Conservation (phyloP, 345 rosid genomes). For the Pseudoturritis turrita region DNA sequence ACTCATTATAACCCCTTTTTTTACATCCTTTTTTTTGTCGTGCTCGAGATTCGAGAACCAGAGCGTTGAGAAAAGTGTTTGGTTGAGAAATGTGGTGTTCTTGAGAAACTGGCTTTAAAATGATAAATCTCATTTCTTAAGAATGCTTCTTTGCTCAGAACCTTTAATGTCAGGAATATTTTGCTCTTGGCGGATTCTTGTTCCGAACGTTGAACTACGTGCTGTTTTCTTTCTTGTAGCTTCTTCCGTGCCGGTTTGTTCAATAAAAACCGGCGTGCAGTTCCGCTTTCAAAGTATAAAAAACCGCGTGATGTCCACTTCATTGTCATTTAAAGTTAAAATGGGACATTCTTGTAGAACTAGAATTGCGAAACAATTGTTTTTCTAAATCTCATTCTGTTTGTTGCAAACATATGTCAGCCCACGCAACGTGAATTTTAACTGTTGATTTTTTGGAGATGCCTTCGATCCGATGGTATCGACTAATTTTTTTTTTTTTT, state of each 20-base stretch:
- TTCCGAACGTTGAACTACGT: background rate
- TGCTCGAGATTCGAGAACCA: background rate
- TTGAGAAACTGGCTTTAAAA: slow-evolving; percentile 7
- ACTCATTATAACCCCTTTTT: background rate
- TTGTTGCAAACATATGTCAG: too few species aligned
- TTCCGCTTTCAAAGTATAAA: background rate
- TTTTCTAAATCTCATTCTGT: too few species aligned
- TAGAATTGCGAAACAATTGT: background rate
- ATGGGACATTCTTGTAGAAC: background rate
- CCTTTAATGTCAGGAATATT: background rate
- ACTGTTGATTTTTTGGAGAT: too few species aligned
- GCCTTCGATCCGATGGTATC: too few species aligned
- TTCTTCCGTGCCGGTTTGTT: background rate
- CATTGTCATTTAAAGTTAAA: background rate
- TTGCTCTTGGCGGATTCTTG: background rate
- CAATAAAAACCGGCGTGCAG: background rate
- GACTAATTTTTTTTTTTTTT: too few species aligned
- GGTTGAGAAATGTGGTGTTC: slow-evolving; percentile 22
- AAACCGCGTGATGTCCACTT: background rate
- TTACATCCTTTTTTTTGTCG: background rate
- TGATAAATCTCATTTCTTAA: background rate
- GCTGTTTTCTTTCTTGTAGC: too few species aligned
- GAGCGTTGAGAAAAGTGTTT: slow-evolving; percentile 17
- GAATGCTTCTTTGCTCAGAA: slow-evolving; percentile 4
- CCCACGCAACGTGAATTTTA: too few species aligned